Conservation (phyloP, 1,139 yeast genomes). For the Yamadazyma spencermartinsiae region DNA sequence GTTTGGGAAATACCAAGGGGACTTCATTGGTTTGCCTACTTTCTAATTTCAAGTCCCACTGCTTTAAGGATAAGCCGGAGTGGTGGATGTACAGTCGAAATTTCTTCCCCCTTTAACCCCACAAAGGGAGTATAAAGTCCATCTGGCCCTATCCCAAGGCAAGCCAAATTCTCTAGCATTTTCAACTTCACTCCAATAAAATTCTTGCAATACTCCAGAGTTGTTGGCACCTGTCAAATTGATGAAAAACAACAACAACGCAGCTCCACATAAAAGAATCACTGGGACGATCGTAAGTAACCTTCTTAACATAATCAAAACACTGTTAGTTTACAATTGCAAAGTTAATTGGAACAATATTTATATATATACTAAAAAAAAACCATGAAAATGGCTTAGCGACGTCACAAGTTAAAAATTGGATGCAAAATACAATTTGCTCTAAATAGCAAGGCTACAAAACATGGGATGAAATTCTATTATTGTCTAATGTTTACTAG, state of each 20-base stretch:
- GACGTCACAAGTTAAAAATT: too few species aligned
- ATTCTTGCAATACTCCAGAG: constrained; percentile 47
- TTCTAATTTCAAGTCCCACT: constrained; percentile 48
- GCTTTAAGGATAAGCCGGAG: constrained; percentile 63
- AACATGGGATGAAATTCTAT: too few species aligned
- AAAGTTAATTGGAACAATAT: too few species aligned
- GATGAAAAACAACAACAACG: constrained; percentile 59
- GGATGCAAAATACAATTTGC: too few species aligned
- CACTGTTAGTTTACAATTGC: too few species aligned
- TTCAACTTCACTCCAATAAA: constrained; percentile 73
- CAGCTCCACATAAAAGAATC: constrained; percentile 38
- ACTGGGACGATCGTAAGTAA: constrained; percentile 26
- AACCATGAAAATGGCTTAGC: too few species aligned
- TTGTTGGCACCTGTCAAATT: constrained; percentile 62
- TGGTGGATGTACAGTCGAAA: constrained; percentile 43
- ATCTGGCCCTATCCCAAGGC: constrained; percentile 45
- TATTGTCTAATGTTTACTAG: too few species aligned
- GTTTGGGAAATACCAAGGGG: constrained; percentile 49
- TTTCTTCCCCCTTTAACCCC: constrained; percentile 41
- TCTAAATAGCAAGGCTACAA: too few species aligned
- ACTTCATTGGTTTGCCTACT: constrained; percentile 51
- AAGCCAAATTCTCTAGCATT: constrained; percentile 54
- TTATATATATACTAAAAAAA: too few species aligned
- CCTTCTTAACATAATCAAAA: constrained; percentile 16
- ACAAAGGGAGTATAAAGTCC: constrained; percentile 75